Evolutionary conservation across 2,329 filamentous ascomycete genomes (phyloP).

Genomic region (Incumbomyces lentus): DNA sequence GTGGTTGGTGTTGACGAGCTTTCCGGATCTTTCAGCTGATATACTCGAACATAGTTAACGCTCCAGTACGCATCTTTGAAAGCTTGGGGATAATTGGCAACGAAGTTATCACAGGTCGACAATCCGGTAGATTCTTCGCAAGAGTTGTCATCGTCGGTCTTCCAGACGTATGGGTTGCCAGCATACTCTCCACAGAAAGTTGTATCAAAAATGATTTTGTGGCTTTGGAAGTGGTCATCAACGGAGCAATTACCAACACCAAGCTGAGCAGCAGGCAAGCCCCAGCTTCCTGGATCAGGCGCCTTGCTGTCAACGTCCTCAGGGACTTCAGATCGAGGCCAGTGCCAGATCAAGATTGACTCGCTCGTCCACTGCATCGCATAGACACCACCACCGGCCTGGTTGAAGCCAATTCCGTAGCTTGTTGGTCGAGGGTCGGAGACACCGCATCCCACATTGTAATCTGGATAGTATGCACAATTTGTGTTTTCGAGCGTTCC

Average conservation of each 20-base stretch:
- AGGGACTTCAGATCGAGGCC: constrained; percentile 31
- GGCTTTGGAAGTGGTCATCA: constrained; percentile 51
- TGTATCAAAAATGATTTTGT: constrained; percentile 66
- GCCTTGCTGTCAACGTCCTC: constrained; percentile 30
- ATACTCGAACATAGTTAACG: constrained; percentile 19
- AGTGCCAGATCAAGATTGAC: constrained; percentile 40
- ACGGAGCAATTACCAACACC: constrained; percentile 54
- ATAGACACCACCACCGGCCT: constrained; percentile 53
- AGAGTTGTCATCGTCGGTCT: constrained; percentile 10
- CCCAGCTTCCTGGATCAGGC: constrained; percentile 35
- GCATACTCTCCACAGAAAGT: constrained; percentile 78
- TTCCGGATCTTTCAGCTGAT: constrained; percentile 14
- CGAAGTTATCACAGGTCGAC: constrained; percentile 16
- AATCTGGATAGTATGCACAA: constrained; percentile 39
- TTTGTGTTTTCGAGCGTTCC: constrained; percentile 37
- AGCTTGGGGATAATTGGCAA: constrained; percentile 14
- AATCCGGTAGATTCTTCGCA: constrained; percentile 13
- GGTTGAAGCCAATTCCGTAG: constrained; percentile 58
- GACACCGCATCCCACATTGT: constrained; percentile 46
- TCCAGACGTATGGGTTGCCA: constrained; percentile 39
- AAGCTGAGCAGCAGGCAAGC: constrained; percentile 48
- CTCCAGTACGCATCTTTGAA: constrained; percentile 19
- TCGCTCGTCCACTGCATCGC: constrained; percentile 45
- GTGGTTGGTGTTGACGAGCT: constrained; percentile 7
- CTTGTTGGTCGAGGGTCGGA: constrained; percentile 31